A percentile compares a stretch with the other conserved stretches of the same genome.
phyloP scores from a whole-genome alignment of 2,329 filamentous ascomycete genomes.

The Aspergillus ochraceoroseus region DNA sequence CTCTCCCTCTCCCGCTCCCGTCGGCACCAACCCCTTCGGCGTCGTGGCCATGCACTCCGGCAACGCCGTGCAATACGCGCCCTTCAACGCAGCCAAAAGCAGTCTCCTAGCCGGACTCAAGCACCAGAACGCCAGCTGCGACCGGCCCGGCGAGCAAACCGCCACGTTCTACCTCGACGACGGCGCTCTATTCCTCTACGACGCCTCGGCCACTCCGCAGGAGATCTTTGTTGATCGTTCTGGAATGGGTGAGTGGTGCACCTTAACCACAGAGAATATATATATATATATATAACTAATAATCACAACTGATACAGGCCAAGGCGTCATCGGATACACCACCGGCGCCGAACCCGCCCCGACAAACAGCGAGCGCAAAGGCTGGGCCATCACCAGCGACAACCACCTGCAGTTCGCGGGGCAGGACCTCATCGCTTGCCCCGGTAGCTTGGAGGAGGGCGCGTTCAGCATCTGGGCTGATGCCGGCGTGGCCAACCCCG shows the following conservation, averaged over 20 bases:
- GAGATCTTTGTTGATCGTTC: conserved; percentile 53
- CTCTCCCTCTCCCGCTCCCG: conserved; percentile 18
- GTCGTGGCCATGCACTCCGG: conserved; percentile 50
- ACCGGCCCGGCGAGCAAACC: conserved; percentile 31
- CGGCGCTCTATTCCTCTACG: conserved; percentile 49
- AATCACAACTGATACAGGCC: conserved; percentile 42
- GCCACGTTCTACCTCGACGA: conserved; percentile 52
- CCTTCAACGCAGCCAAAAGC: conserved; percentile 45
- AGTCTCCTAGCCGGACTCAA: conserved; percentile 45
- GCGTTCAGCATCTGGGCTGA: conserved; percentile 40
- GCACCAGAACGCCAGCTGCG: conserved; percentile 49
- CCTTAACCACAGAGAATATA: too few relatives aligned
- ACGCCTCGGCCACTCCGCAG: conserved; percentile 44
- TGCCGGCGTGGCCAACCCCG: conserved; percentile 28
- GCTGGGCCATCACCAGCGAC: conserved; percentile 46
- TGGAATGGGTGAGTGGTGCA: conserved; percentile 57
- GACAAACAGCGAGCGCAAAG: conserved; percentile 45
- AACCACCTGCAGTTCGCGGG: conserved; percentile 48
- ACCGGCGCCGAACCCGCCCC: conserved; percentile 43
- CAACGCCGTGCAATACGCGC: conserved; percentile 47
- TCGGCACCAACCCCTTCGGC: conserved; percentile 41
- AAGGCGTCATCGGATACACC: conserved; percentile 52
- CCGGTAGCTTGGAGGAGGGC: conserved; percentile 42
- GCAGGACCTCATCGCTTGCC: conserved; percentile 51
- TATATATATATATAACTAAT: too few relatives aligned